Base-by-base conservation (phyloP, 495 filamentous ascomycete genomes). In the Neohortaea acidophila region DNA sequence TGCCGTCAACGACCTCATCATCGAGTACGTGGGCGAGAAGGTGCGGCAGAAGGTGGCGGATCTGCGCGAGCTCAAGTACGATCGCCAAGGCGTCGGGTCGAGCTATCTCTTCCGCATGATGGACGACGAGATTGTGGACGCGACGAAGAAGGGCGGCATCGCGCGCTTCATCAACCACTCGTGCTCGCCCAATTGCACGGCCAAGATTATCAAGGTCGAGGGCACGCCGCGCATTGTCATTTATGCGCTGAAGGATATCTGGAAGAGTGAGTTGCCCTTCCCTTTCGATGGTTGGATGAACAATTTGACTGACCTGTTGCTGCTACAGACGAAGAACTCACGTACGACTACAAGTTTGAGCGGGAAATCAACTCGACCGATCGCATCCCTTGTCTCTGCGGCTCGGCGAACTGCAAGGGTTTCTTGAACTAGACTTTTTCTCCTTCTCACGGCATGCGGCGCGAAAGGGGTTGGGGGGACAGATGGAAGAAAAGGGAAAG, bases 261-360 rank as follows among this genome's bases (percentile, higher is more conserved):
- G 75, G 51, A 74, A 84, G 66, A 84, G 89, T 93, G 71, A 67
- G 85, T 76, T 12, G 10, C 18, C 14, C 24, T n/a, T 7, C n/a
- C 24, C 28, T 43, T 24, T 14, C 19, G 11, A 21, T 3, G 6
- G 20, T 17, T 11, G 14, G 9, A 21, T 2, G 12, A 20, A 17
- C 2, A 3, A 18, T 21, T 22, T 48, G 31, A 35, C 33, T 39
- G 17, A 47, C 14, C 13, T 25, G 9, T 20, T 43, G 43, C 9
- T 35, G 21, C 30, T 46, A 52, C 55, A 97, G 89, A 94, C 54
- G 89, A 97, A 62, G 89, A 97, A 60, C 73, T 97, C 45, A 97
- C 89, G 2, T 97, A 97, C 66, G 89, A 97, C 66, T 97, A 97
- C 70, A 97, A 97, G 61, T 97, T 97, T 58, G 89, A 97, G 66